These are phyloP conservation scores for Biscogniauxia sp. DNA, from an alignment of 2,329 filamentous ascomycete species.

Conservation along the genomic window DNA sequence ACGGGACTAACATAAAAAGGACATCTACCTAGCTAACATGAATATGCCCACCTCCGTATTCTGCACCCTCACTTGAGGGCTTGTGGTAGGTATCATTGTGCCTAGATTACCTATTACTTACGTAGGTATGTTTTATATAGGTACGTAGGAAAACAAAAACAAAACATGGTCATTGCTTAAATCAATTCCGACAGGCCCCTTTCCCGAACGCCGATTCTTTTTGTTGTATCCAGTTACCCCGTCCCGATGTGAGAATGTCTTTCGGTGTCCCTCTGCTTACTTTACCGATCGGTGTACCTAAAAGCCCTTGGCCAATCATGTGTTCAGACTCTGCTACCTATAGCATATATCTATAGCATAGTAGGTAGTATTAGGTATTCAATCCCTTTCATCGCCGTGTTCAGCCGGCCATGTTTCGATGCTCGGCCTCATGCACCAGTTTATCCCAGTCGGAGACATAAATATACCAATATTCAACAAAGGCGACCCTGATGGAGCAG, in stretches of 20 bases:
- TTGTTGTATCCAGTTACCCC: not conserved
- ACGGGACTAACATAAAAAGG: too few relatives aligned
- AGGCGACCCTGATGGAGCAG: constrained; percentile 41
- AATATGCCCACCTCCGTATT: too few relatives aligned
- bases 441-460: constrained; percentile 52
- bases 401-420: constrained; percentile 47
- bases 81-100: too few relatives aligned
- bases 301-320: not conserved
- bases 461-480: constrained; percentile 53
- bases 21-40: too few relatives aligned
- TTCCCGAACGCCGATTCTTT: not conserved
- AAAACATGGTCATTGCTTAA: not conserved
- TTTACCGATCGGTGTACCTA: not conserved
- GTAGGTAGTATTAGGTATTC: not conserved
- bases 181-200: not conserved
- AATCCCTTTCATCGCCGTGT: not conserved
- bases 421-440: constrained; percentile 51
- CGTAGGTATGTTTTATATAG: too few relatives aligned
- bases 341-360: too few relatives aligned
- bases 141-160: too few relatives aligned
- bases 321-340: not conserved
- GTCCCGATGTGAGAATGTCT: too few relatives aligned
- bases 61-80: too few relatives aligned
- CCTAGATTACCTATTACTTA: too few relatives aligned
- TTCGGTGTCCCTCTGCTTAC: not conserved